Evolutionary conservation across 352 stramenopile species (phyloP), one percentile per base, ranked within the genome.

Genomic region (Phytophthora vignae): DNA sequence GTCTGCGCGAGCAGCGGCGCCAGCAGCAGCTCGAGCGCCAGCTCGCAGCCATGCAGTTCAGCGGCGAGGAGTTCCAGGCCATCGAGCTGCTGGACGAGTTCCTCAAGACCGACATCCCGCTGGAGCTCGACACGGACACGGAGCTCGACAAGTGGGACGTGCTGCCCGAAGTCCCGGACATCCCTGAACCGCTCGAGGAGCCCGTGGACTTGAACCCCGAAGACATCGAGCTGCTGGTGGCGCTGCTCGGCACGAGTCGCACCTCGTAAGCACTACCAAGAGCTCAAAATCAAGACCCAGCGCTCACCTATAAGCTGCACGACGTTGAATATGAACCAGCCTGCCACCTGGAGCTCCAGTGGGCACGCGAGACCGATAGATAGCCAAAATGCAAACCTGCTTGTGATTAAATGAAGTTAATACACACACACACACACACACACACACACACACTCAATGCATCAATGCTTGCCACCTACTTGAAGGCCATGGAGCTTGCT

Each of bases 201-300:
- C 73, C 73, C 6, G 69, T 73, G 0, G 69, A 80, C 17, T 46
- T 76, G 33, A 77, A 71, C 46, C 60, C 63, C 1, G 73, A 79
- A 52, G 73, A 80, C 44, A 76, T 80, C 10, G 73, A 80, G 21
- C 63, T 75, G 46, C 61, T 80, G 15, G 49, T 77, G 15, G 70
- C 67, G 29, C 50, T 80, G 46, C 54, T 75, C 46, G 73, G 71
- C 55, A 71, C 69, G 36, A 73, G 52, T 38, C 56, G 55, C 19
- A 61, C 59, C n/a, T 31, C 52, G 22, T 75, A 71, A 75, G 10
- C n/a, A 25, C 36, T 33, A 14, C 7, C 21, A 48, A 19, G 11
- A 48, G 40, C 8, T 9, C 40, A 48, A 21, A 19, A 48, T 9
- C 36, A 48, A 48, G n/a, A 53, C 17, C 46, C 22, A 25, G 15